Conservation (phyloP, 2,329 filamentous ascomycete genomes). For the Trichoderma sp. region DNA sequence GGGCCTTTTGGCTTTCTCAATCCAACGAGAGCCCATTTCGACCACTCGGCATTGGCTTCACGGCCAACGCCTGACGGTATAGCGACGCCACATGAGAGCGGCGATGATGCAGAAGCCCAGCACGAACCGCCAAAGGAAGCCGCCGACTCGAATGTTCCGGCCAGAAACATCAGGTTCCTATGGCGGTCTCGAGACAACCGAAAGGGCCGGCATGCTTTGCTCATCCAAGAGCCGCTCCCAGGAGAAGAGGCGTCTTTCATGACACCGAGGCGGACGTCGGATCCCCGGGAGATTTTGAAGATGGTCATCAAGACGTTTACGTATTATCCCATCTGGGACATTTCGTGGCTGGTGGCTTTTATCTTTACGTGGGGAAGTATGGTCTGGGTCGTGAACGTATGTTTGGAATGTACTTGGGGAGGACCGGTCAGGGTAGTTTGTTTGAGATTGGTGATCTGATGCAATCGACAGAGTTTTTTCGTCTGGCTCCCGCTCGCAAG, state of each 20-base stretch:
- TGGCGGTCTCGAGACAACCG: constrained; percentile 44
- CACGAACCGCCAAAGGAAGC: background rate
- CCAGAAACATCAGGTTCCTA: constrained; percentile 32
- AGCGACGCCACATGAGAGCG: constrained; percentile 4
- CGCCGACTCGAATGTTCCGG: background rate
- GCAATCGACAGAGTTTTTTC: constrained; percentile 58
- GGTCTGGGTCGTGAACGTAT: constrained; percentile 23
- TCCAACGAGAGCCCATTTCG: constrained; percentile 19
- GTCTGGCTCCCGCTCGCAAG: constrained; percentile 56
- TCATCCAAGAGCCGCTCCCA: constrained; percentile 26
- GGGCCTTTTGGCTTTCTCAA: constrained; percentile 19
- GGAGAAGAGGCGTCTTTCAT: constrained; percentile 21
- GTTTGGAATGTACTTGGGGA: constrained; percentile 34
- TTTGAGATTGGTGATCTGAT: constrained; percentile 27
- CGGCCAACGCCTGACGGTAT: background rate
- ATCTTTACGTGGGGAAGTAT: constrained; percentile 38
- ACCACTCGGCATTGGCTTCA: background rate
- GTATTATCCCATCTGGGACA: constrained; percentile 40
- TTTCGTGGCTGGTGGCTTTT: constrained; percentile 41
- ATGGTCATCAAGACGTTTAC: constrained; percentile 37
- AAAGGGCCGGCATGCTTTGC: constrained; percentile 39
- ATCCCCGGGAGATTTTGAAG: constrained; percentile 25
- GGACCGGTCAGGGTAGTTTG: background rate
- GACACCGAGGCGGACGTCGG: constrained; percentile 26
- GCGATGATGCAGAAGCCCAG: constrained; percentile 1